Base-by-base conservation (phyloP, 768 basidiomycete genomes). In the Auricularia sp. region DNA sequence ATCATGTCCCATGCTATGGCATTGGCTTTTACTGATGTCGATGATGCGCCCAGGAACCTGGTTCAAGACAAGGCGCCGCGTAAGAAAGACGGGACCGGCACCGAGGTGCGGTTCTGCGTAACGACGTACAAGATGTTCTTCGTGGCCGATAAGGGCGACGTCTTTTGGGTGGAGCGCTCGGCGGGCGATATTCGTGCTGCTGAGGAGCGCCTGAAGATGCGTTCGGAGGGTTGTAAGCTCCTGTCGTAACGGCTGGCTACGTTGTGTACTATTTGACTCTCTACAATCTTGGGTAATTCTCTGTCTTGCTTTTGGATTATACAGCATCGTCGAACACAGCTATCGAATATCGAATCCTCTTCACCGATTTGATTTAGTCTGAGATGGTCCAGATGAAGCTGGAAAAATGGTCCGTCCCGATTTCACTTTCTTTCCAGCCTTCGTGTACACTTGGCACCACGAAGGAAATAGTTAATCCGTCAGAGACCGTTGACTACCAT, bases 81-180 rank as follows among this genome's bases (percentile, higher is more conserved):
- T 54, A 29, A 83, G 51, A 76, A 83, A 29, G 69, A 68, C 71
- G 3, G 72, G 11, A 87, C 88, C 37, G 82, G 82, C 3, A 80
- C 95, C 18, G 90, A 92, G 74, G 90, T 92, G 72, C 88, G 88
- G 67, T 83, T 97, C 65, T 96, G 94, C 74, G 81, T 92, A 42
- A 81, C 86, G 65, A 90, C 88, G 8, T 93, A 93, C 73, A 81
- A 88, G 39, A 75, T 93, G 14, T 94, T 94, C 78, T 93, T 85
- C 72, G 89, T 89, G 5, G 78, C 89, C 2, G 71, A 78, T 33
- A 86, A 72, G 3, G 76, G 75, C 63, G 76, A 77, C 24, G 56
- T 29, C 24, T 29, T 35, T 29, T 59, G 56, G 56, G 56, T 59
- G 24, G 24, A 33, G 13, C 56, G 56, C 8, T 18, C 56, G 24